A percentile compares a stretch with the other conserved stretches of the same genome.
phyloP scores from a whole-genome alignment of 192 early-diverging fungal species.

The Chytriomyces hyalinus region DNA sequence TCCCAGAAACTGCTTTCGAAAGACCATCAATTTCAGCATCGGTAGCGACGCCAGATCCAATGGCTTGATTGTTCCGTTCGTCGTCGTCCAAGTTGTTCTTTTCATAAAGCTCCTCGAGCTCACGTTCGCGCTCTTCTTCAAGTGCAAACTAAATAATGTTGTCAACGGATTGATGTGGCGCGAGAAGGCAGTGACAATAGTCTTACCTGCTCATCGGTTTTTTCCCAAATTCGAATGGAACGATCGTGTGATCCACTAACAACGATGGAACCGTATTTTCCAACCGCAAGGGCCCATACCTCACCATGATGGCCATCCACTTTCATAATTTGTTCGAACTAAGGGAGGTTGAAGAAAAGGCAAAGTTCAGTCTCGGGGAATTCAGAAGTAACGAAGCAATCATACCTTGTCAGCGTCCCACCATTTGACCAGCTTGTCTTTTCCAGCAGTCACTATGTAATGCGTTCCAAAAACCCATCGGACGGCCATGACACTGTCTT shows the following conservation, averaged over 20 bases:
- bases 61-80: constrained; percentile 43
- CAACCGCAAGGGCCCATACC: constrained; percentile 91
- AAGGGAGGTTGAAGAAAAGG: background rate
- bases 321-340: constrained; percentile 93
- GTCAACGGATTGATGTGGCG: background rate
- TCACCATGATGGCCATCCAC: constrained; percentile 92
- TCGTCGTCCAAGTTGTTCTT: constrained; percentile 57
- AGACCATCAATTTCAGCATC: constrained; percentile 33
- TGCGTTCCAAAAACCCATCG: constrained; percentile 94
- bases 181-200: too few relatives aligned
- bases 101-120: constrained; percentile 91
- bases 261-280: constrained; percentile 86
- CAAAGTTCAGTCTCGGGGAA: background rate
- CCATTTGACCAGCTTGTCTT: constrained; percentile 89
- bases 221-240: constrained; percentile 93
- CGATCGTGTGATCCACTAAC: constrained; percentile 91
- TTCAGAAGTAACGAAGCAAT: background rate
- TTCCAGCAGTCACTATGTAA: constrained; percentile 91
- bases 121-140: constrained; percentile 95
- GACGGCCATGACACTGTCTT: constrained; percentile 86
- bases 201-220: constrained; percentile 84
- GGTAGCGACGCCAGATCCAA: constrained; percentile 53
- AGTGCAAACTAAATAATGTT: constrained; percentile 69
- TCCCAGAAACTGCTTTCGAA: constrained; percentile 38
- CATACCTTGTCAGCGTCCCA: constrained; percentile 93